Conservation (phyloP, 192 early-diverging fungal genomes). For the Coemansia sp. region DNA sequence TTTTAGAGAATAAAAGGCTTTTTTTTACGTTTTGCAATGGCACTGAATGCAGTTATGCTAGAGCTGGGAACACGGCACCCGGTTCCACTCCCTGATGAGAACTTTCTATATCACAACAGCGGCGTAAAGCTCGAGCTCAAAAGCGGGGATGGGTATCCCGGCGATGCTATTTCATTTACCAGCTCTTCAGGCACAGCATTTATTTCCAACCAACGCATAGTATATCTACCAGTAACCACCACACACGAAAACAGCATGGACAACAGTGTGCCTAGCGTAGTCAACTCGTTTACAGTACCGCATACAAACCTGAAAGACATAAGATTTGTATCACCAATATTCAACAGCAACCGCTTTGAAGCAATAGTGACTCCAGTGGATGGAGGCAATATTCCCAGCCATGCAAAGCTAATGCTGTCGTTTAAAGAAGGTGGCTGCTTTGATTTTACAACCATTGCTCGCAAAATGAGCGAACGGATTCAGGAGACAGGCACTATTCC, state of each 20-base stretch:
- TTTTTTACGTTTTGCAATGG: constrained; percentile 21
- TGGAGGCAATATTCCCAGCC: constrained; percentile 15
- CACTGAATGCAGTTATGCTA: constrained; percentile 47
- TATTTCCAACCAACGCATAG: constrained; percentile 48
- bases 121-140: constrained; percentile 51
- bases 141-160: constrained; percentile 34
- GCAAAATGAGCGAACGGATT: constrained; percentile 37
- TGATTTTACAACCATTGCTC: constrained; percentile 41
- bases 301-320: constrained; percentile 24
- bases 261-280: not conserved
- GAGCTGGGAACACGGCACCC: constrained; percentile 39
- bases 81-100: constrained; percentile 41
- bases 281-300: constrained; percentile 43
- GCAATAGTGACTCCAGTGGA: constrained; percentile 18
- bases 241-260: constrained; percentile 28
- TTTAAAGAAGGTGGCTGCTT: constrained; percentile 52
- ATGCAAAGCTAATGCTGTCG: constrained; percentile 19
- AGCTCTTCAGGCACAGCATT: constrained; percentile 41
- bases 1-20: not conserved
- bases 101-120: constrained; percentile 53
- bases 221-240: constrained; percentile 28
- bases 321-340: constrained; percentile 39
- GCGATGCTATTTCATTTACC: constrained; percentile 14
- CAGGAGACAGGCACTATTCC: constrained; percentile 37
- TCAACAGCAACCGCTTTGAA: constrained; percentile 44